Conservation (phyloP, 2,329 filamentous ascomycete genomes). For the Aspergillus vadensis region DNA sequence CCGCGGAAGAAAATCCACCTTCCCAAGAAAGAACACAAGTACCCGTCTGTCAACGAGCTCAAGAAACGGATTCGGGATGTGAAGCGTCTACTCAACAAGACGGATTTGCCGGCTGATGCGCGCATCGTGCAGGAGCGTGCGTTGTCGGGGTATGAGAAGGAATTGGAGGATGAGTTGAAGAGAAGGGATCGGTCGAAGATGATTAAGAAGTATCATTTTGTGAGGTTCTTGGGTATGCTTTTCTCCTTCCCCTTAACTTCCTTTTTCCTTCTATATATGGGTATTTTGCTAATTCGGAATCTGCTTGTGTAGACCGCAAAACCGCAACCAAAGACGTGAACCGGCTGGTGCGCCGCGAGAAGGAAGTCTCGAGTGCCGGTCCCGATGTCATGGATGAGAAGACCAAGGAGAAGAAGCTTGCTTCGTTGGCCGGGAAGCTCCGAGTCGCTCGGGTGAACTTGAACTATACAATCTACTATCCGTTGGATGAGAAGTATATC, state of each 20-base stretch:
- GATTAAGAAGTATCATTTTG: constrained; percentile 65
- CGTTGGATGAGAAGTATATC: constrained; percentile 61
- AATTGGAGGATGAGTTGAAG: constrained; percentile 53
- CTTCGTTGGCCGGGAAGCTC: constrained; percentile 38
- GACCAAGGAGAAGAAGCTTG: constrained; percentile 25
- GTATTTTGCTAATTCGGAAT: constrained; percentile 2
- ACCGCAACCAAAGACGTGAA: constrained; percentile 44
- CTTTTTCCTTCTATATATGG: not conserved
- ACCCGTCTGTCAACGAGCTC: constrained; percentile 50
- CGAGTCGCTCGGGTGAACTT: constrained; percentile 59
- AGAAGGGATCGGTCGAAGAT: constrained; percentile 56
- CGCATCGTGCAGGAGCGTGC: constrained; percentile 63
- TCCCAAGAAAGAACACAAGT: constrained; percentile 30
- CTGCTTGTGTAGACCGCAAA: constrained; percentile 40
- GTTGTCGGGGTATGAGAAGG: constrained; percentile 57
- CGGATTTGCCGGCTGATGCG: constrained; percentile 56
- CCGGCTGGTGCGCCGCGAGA: constrained; percentile 39
- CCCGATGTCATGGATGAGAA: too few species aligned
- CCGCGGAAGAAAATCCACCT: constrained; percentile 31
- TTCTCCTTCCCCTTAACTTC: not conserved
- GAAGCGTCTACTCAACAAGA: constrained; percentile 53
- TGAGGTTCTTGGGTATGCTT: constrained; percentile 61
- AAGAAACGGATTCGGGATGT: constrained; percentile 60
- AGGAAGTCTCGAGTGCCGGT: constrained; percentile 36
- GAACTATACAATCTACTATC: constrained; percentile 65